Base-by-base conservation (phyloP, 1,139 yeast genomes). In the Yamadazyma pseudoaaseri region DNA sequence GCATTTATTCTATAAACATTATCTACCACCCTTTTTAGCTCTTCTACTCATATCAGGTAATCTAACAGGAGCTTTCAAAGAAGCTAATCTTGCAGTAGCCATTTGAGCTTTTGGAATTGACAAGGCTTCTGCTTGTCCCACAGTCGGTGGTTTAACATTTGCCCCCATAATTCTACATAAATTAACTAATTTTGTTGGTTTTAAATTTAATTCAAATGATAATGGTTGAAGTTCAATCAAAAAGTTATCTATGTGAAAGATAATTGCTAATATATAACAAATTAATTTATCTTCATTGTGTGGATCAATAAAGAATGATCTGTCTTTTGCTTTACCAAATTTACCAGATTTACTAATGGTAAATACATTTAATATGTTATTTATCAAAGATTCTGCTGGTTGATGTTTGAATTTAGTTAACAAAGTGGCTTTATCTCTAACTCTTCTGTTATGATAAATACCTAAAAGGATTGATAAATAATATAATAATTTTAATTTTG, bases 161-260 rank as follows among this genome's bases (percentile, higher is more conserved):
- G 96, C 94, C 37, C 99, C 98, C 47, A 92, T 63, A 8, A 90
- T 84, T 56, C 79, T 81, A 59, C 86, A 79, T 38, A 92, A 69
- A 25, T 76, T 78, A 8, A 71, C 75, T 38, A 89, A 62, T 53
- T 79, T 81, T 5, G 89, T 73, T 16, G 95, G 92, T 54, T 87
- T 87, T 54, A 89, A 62, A 37, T 87, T 83, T 39, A 92, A 69
- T 56, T 90, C 97, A 45, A 82, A 80, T 3, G 96, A 90, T 47
- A 92, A 64, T 15, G 96, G 95, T 6, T 85, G 74, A 28, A 89
- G 63, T 48, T 86, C 95, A 16, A 87, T 76, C 42, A 76, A 65
- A 62, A 79, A 92, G 45, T 77, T 79, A 54, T 86, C 89, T 38
- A 90, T 69, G 55, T 84, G 90, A 55, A 94, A 65, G 32, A 86